phyloP scores from a whole-genome alignment of 768 basidiomycete genomes.

The Podaxis sp. region DNA sequence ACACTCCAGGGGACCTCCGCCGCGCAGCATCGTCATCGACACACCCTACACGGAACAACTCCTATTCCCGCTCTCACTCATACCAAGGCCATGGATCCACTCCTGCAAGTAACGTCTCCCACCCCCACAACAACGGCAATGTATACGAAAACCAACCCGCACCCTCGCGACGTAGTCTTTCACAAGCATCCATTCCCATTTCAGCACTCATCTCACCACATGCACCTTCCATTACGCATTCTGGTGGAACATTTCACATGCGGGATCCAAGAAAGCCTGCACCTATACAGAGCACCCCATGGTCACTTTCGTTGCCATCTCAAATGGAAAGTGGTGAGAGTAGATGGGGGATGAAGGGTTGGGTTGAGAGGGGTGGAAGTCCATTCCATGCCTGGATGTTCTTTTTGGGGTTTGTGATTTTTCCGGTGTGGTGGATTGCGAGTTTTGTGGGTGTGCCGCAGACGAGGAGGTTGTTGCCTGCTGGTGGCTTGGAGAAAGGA shows the following conservation, averaged over 20 bases:
- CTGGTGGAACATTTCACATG: constrained; percentile 67
- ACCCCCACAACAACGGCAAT: background rate
- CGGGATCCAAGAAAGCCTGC: constrained; percentile 73
- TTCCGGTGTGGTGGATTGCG: constrained; percentile 65
- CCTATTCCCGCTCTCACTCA: constrained; percentile 22
- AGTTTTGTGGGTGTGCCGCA: constrained; percentile 50
- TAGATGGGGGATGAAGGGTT: constrained; percentile 33
- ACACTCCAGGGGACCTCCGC: constrained; percentile 19
- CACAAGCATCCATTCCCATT: constrained; percentile 76
- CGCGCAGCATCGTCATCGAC: constrained; percentile 22
- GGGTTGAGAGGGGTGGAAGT: constrained; percentile 52
- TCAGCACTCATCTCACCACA: constrained; percentile 78
- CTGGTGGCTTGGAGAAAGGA: constrained; percentile 54
- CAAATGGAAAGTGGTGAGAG: constrained; percentile 27
- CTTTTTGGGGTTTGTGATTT: constrained; percentile 69
- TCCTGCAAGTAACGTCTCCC: too few species aligned
- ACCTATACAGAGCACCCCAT: constrained; percentile 57
- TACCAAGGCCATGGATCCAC: too few species aligned
- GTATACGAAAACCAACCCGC: constrained; percentile 26
- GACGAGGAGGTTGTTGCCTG: constrained; percentile 49
- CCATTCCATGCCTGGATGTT: constrained; percentile 77
- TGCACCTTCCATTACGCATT: constrained; percentile 66
- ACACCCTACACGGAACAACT: constrained; percentile 22
- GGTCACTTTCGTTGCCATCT: constrained; percentile 53
- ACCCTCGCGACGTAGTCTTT: constrained; percentile 55